A percentile compares a stretch with the other conserved stretches of the same genome.
These are phyloP conservation scores for Skeletonema tropicum DNA, from an alignment of 108 stramenopile genomes.

Conservation along the genomic window DNA sequence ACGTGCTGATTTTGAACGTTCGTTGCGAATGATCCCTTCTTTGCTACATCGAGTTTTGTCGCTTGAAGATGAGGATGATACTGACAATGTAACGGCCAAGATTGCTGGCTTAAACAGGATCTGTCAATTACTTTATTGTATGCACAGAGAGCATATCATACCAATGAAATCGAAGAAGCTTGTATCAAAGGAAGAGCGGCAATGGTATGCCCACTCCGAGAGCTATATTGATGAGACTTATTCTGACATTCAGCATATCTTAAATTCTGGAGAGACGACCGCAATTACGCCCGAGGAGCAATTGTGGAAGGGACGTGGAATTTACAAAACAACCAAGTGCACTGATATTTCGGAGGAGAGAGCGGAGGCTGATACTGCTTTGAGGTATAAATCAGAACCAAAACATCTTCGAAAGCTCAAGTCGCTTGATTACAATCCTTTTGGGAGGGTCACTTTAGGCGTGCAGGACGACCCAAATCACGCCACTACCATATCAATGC, in stretches of 20 bases:
- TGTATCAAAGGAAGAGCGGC: constrained; percentile 20
- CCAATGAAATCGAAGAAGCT: constrained; percentile 40
- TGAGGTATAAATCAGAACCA: constrained; percentile 54
- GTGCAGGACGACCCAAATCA: constrained; percentile 69
- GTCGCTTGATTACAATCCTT: constrained; percentile 47
- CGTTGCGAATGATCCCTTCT: constrained; percentile 9
- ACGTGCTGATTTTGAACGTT: constrained; percentile 18
- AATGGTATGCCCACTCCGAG: constrained; percentile 18
- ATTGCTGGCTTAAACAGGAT: constrained; percentile 14
- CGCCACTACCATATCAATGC: constrained; percentile 19
- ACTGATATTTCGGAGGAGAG: constrained; percentile 45
- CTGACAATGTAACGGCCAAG: background rate
- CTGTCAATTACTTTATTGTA: constrained; percentile 22
- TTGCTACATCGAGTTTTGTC: constrained; percentile 11
- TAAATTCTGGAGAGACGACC: background rate
- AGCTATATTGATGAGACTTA: constrained; percentile 26
- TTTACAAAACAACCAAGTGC: constrained; percentile 49
- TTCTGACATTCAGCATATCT: constrained; percentile 7
- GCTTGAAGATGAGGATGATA: background rate
- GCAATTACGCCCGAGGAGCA: background rate
- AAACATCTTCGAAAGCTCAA: constrained; percentile 54
- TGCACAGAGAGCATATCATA: constrained; percentile 28
- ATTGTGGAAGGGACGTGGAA: constrained; percentile 42
- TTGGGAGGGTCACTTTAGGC: constrained; percentile 52
- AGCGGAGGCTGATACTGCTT: background rate